These are phyloP conservation scores for Perkinsus olseni DNA, from an alignment of 169 alveolate genomes.

Conservation along the genomic window DNA sequence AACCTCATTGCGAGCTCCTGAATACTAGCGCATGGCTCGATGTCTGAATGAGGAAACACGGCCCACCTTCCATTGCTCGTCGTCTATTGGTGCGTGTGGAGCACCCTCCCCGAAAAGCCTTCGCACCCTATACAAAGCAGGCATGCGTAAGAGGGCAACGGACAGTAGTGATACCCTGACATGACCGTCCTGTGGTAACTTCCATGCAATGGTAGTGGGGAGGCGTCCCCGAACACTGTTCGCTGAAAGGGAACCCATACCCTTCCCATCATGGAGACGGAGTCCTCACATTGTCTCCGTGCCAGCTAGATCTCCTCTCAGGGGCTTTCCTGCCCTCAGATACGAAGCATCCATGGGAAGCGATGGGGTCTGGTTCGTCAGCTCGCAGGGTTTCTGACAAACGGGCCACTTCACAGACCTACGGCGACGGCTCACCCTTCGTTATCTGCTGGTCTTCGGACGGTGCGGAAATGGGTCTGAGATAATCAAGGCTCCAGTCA, in stretches of 20 bases:
- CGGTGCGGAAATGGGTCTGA: not conserved
- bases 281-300: not conserved
- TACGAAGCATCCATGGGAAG: not conserved
- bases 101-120: not conserved
- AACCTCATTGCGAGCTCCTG: not conserved
- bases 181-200: not conserved
- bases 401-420: not conserved
- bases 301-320: not conserved
- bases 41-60: not conserved
- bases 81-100: not conserved
- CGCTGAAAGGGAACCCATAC: too few relatives aligned
- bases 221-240: not conserved
- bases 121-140: not conserved
- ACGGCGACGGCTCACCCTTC: not conserved
- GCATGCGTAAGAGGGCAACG: not conserved
- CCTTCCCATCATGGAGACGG: too few relatives aligned
- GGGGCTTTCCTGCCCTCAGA: not conserved
- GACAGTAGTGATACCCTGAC: not conserved
- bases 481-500: not conserved
- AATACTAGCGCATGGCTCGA: not conserved
- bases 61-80: not conserved
- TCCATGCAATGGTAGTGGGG: not conserved
- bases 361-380: not conserved
- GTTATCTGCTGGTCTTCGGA: not conserved
- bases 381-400: not conserved